phyloP scores from a whole-genome alignment of 2,329 filamentous ascomycete species.

The Raffaelea albimanens region DNA sequence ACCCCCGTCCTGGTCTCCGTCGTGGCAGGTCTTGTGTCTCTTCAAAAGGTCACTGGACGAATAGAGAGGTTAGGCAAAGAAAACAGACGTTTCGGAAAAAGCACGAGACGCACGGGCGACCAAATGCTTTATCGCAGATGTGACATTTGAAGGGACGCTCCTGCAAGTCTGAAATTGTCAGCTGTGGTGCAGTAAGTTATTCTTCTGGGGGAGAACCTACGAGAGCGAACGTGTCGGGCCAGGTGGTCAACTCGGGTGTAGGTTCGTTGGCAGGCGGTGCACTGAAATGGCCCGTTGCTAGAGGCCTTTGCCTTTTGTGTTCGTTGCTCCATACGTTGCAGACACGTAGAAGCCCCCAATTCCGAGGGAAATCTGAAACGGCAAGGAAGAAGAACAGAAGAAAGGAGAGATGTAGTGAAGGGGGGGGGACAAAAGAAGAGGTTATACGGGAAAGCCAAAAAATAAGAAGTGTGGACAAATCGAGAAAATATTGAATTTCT shows the following conservation, averaged over 20 bases:
- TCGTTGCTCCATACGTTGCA: neutral
- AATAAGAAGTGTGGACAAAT: no score
- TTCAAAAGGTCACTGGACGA: constrained; percentile 10
- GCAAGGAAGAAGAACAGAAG: no score
- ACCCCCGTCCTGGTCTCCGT: neutral
- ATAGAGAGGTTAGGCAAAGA: no score
- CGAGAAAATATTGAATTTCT: no score
- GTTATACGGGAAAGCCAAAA: no score
- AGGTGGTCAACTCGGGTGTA: constrained; percentile 11
- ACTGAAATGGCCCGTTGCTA: constrained; percentile 8
- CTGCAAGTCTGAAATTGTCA: constrained; percentile 7
- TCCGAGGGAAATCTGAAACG: no score
- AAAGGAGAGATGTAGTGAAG: no score
- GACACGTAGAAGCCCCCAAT: no score
- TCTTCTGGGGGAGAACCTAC: neutral
- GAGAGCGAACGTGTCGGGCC: constrained; percentile 10
- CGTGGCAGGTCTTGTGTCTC: constrained; percentile 6
- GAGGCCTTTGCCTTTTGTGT: neutral
- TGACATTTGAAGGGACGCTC: constrained; percentile 10
- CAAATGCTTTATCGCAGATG: constrained; percentile 9
- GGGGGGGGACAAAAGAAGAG: no score
- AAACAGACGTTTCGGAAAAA: no score
- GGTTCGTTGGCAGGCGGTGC: constrained; percentile 7
- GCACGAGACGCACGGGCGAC: constrained; percentile 4
- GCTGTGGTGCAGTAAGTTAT: neutral